These are phyloP conservation scores for Sonneratia caseolaris DNA, from an alignment of 345 rosid genomes.

Conservation along the genomic window DNA sequence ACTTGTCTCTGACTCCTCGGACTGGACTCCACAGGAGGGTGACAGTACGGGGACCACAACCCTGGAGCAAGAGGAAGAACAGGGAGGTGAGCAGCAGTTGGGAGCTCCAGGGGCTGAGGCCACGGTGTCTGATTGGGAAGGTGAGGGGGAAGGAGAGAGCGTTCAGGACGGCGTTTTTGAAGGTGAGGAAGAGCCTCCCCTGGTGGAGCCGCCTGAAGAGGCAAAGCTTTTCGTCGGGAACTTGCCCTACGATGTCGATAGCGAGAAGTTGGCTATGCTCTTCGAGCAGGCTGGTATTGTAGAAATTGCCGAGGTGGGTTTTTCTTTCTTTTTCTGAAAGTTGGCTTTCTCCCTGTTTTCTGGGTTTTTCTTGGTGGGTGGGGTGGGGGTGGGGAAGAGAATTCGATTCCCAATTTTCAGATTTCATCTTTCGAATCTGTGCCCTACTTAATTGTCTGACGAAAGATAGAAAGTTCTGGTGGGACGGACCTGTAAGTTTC, in stretches of 20 bases:
- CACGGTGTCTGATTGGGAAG: constrained; percentile 11
- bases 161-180: constrained; percentile 4
- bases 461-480: too few relatives aligned
- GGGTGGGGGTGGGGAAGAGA: too few relatives aligned
- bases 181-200: constrained; percentile 15
- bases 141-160: constrained; percentile 24
- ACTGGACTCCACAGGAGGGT: constrained; percentile 36
- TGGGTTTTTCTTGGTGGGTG: too few relatives aligned
- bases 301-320: constrained; percentile 81
- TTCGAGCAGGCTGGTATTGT: constrained; percentile 89
- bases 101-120: constrained; percentile 22
- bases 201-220: constrained; percentile 58
- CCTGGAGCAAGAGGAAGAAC: constrained; percentile 15
- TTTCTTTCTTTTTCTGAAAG: not conserved
- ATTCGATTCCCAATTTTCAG: too few relatives aligned
- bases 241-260: constrained; percentile 73
- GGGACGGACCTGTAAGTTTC: not conserved
- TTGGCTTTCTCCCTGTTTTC: not conserved
- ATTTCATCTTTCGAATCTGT: not conserved
- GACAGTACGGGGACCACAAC: constrained; percentile 28
- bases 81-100: constrained; percentile 5
- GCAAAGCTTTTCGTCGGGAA: constrained; percentile 87
- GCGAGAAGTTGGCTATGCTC: constrained; percentile 70
- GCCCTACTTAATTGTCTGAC: not conserved
- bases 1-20: constrained; percentile 51